Evolutionary conservation across 257 asterid genomes (phyloP), one percentile per base, ranked within the genome.

Genomic region (Solanum ahanhuiri): DNA sequence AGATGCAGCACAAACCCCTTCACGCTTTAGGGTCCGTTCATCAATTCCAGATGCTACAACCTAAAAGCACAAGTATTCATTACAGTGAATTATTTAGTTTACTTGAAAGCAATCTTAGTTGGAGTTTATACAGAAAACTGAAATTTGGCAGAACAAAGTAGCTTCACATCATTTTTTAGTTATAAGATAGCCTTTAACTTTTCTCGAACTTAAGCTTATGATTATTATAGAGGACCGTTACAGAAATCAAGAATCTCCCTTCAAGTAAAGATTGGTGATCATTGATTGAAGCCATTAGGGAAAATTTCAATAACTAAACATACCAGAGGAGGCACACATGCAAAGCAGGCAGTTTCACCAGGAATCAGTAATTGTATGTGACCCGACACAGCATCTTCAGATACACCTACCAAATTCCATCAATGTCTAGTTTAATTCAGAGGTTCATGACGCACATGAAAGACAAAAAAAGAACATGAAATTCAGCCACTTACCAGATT

Each of bases 1-100:
- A 76, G 99, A 96, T 88, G 99, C 99, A 88, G 99, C 99, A 88
- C 99, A 96, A 86, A 96, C 99, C 85, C 99, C 99, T 90, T 96
- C 99, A 81, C 98, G 99, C 93, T 96, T 96, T 66, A 96, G 89
- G 20, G 98, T 96, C 18, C 98, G 97, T 85, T 96, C 98, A 89
- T 96, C 99, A 88, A 96, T 88, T 86, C 99, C 99, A 83, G 98
- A 95, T 85, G 99, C 99, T 86, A 96, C 99, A 33, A 96, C 98
- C 99, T 95, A 87, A 69, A 87, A 60, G 66, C n/a, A 70, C 83
- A 63, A 84, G 83, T 51, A 39, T 31, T 73, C 85, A 70, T 87
- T 64, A 8, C 25, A 79, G 4, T 15, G 0, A 25, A 43, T 45
- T 43, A 79, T 9, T 79, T 14, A 25, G 83, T 45, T 79, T 25